A percentile compares a stretch with the other conserved stretches of the same genome.
Evolutionary conservation across 805 yeast genomes (phyloP).

Genomic region (Wickerhamomyces silvicola): DNA sequence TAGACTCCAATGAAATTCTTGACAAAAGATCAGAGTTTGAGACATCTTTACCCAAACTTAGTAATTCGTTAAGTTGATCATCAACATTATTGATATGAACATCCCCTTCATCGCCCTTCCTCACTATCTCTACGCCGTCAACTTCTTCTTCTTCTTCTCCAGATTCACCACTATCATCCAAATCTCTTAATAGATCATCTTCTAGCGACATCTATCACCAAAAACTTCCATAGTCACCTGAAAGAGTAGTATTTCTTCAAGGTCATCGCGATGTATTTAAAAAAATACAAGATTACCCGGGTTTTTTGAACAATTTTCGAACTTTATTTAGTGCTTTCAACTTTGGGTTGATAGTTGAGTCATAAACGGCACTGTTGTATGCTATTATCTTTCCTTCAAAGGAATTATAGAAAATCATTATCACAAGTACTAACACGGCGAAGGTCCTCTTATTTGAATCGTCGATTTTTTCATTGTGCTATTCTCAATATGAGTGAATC

Average conservation of each 20-base stretch:
- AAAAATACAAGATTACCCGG: background rate
- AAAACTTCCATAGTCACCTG: background rate
- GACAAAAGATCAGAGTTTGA: slow-evolving; percentile 6
- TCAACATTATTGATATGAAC: slow-evolving; percentile 3
- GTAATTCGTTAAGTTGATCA: slow-evolving; percentile 3
- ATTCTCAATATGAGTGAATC: slow-evolving; percentile 11
- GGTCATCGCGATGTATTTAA: background rate
- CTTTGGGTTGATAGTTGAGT: no score
- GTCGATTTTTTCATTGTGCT: background rate
- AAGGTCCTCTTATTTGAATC: background rate
- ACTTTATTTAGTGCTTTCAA: no score
- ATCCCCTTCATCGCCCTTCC: slow-evolving; percentile 5
- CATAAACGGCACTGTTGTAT: slow-evolving; percentile 7
- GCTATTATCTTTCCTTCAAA: slow-evolving; percentile 6
- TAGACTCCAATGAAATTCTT: slow-evolving; percentile 5
- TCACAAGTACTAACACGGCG: slow-evolving; percentile 3
- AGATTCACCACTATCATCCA: slow-evolving; percentile 25
- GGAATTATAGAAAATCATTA: slow-evolving; percentile 2
- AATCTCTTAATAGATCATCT: slow-evolving; percentile 25
- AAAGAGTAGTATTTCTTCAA: background rate
- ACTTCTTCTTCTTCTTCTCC: slow-evolving; percentile 6
- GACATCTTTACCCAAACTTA: slow-evolving; percentile 10
- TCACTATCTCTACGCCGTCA: background rate
- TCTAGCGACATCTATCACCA: slow-evolving; percentile 12
- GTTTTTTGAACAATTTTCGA: background rate